phyloP scores from a whole-genome alignment of 2,329 filamentous ascomycete genomes.

The Ascomycota sp. region DNA sequence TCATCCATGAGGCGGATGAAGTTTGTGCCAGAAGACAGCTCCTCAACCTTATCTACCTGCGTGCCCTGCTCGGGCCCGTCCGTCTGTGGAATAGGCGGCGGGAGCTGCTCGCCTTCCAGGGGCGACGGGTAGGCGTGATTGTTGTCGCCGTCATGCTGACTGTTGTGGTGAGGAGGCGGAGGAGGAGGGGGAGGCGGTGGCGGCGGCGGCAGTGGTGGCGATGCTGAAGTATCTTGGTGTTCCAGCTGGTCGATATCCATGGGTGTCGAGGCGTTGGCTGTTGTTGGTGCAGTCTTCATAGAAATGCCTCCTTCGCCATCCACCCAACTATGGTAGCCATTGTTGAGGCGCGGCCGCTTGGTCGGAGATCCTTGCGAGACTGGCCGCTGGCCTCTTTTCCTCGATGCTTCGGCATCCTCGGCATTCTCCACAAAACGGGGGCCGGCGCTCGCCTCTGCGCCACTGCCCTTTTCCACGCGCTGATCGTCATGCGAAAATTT shows the following conservation, averaged over 20 bases:
- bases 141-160: slow-evolving; percentile 13
- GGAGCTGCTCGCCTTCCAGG: slow-evolving; percentile 33
- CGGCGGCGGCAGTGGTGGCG: too few relatives aligned
- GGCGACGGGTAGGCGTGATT: slow-evolving; percentile 47
- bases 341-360: slow-evolving; percentile 40
- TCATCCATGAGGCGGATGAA: slow-evolving; percentile 36
- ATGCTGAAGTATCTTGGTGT: too few relatives aligned
- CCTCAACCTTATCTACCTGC: slow-evolving; percentile 42
- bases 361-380: slow-evolving; percentile 33
- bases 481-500: background rate
- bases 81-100: slow-evolving; percentile 32
- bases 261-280: slow-evolving; percentile 23
- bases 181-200: slow-evolving; percentile 1
- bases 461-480: too few relatives aligned
- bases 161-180: slow-evolving; percentile 4
- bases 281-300: slow-evolving; percentile 10
- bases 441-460: too few relatives aligned
- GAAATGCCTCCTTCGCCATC: slow-evolving; percentile 30
- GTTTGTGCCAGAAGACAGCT: slow-evolving; percentile 36
- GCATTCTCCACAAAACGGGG: slow-evolving; percentile 1
- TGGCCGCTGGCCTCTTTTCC: slow-evolving; percentile 27
- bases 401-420: slow-evolving; percentile 20
- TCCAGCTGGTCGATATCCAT: slow-evolving; percentile 46
- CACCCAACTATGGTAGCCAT: too few relatives aligned
- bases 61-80: slow-evolving; percentile 44